Conservation (phyloP, 352 stramenopile species). For the Phytophthora citricola region DNA sequence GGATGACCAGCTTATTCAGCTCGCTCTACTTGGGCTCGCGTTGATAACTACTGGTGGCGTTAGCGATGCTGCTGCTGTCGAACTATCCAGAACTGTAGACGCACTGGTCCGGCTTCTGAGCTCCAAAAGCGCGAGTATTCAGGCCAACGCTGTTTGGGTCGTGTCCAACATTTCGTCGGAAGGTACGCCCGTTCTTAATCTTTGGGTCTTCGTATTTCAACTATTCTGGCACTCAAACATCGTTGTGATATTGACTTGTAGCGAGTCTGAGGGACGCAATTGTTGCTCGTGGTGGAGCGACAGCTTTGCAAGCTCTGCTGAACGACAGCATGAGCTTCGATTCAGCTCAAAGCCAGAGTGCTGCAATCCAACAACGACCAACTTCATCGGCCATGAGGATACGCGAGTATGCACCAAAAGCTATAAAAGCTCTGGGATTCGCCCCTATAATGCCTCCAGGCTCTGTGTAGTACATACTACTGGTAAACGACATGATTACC, state of each 20-base stretch:
- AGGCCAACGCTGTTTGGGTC: constrained; percentile 81
- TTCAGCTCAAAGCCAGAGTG: neutral
- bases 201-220: neutral
- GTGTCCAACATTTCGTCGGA: constrained; percentile 76
- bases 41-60: constrained; percentile 61
- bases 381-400: constrained; percentile 77
- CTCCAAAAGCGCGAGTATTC: constrained; percentile 60
- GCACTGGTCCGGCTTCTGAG: constrained; percentile 53
- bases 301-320: constrained; percentile 67
- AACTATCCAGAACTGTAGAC: constrained; percentile 47
- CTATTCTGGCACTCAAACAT: neutral
- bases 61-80: constrained; percentile 31
- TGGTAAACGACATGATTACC: neutral
- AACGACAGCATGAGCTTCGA: constrained; percentile 49
- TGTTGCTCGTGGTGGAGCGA: constrained; percentile 55
- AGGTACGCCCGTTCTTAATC: constrained; percentile 36
- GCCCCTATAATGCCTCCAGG: constrained; percentile 38
- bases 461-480: neutral
- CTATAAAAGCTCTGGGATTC: constrained; percentile 75
- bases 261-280: constrained; percentile 63
- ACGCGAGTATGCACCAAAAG: constrained; percentile 79
- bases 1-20: constrained; percentile 69
- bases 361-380: constrained; percentile 10
- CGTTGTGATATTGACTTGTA: constrained; percentile 22
- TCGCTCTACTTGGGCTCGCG: constrained; percentile 69